Base-by-base conservation (phyloP, 192 early-diverging fungal species). In the Mortierella alpina region DNA sequence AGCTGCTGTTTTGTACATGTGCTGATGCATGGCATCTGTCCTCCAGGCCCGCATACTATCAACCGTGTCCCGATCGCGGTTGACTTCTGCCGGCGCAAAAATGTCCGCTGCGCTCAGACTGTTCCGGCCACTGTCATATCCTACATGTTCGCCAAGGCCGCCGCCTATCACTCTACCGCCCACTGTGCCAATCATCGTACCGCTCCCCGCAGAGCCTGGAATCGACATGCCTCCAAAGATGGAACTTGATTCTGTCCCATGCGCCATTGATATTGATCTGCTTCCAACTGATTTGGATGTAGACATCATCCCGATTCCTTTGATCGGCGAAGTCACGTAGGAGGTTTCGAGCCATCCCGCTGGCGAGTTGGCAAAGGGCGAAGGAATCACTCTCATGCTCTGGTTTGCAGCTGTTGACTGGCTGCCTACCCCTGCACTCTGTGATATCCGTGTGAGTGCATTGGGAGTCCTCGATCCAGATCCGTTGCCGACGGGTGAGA, bases 1-100 rank as follows among this genome's bases (percentile, higher is more conserved):
- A 10, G 82, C 88, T 11, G 90, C 91, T 15, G 89, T 85, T n/a
- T 67, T 75, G 56, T 75, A 85, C 50, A 90, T 60, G 50, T 89
- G 79, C 18, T 84, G 79, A 50, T 85, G 75, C 39, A 87, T 68
- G 9, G 91, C 90, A 66, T 89, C 88, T 11, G 83, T 72, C 7
- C 91, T 73, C 75, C 88, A 85, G 18, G 70, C 53, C 2, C 91
- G 75, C 66, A 92, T 62, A 51, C 86, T 71, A 40, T 86, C 86
- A 22, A 84, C 83, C 10, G 68, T 68, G 31, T 22, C 59, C n/a
- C 64, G 52, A 31, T 56, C 47, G 20, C 73, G 63, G 15, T 56
- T 58, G 15, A 47, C 40, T 13, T 75, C 55, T 18, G 69, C 63
- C 6, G 56, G 69, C 41, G 54, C 44, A 68, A 70, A 72, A 23